These are phyloP conservation scores for Mycena rebaudengoi DNA, from an alignment of 768 basidiomycete genomes.

Conservation along the genomic window DNA sequence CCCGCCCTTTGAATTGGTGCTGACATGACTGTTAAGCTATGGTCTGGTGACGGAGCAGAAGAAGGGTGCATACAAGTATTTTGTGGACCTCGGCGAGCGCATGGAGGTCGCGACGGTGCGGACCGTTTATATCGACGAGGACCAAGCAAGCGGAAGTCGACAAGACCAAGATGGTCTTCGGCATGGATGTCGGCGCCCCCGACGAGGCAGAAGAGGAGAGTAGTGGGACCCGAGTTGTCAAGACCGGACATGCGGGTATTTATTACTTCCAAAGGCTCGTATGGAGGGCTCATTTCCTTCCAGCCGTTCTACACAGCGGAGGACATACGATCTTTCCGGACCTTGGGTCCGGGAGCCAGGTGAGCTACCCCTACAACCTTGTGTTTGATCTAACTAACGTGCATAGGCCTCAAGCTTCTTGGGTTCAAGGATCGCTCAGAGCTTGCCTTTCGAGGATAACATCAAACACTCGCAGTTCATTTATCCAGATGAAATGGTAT, in stretches of 20 bases:
- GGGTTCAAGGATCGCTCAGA: constrained; percentile 85
- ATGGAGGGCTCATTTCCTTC: constrained; percentile 8
- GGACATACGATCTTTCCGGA: constrained; percentile 83
- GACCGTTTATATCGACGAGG: constrained; percentile 83
- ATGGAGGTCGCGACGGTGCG: constrained; percentile 79
- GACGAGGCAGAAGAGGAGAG: constrained; percentile 48
- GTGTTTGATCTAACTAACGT: background rate
- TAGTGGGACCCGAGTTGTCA: constrained; percentile 52
- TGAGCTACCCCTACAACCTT: constrained; percentile 36
- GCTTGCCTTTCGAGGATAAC: constrained; percentile 87
- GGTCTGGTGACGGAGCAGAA: constrained; percentile 89
- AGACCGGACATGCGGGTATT: constrained; percentile 61
- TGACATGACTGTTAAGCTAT: constrained; percentile 64
- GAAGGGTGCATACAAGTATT: constrained; percentile 84
- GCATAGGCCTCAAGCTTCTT: constrained; percentile 89
- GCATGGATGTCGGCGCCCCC: constrained; percentile 47
- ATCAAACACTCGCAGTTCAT: constrained; percentile 92
- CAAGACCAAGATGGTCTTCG: constrained; percentile 55
- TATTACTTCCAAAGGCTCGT: background rate
- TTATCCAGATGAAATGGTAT: constrained; percentile 89
- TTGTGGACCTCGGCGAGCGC: constrained; percentile 77
- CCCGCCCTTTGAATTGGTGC: background rate
- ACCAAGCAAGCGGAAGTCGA: constrained; percentile 57
- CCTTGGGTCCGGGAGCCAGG: constrained; percentile 81
- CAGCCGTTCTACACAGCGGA: constrained; percentile 89